Evolutionary conservation across 768 basidiomycete species (phyloP).

Genomic region (Phaffia australis): DNA sequence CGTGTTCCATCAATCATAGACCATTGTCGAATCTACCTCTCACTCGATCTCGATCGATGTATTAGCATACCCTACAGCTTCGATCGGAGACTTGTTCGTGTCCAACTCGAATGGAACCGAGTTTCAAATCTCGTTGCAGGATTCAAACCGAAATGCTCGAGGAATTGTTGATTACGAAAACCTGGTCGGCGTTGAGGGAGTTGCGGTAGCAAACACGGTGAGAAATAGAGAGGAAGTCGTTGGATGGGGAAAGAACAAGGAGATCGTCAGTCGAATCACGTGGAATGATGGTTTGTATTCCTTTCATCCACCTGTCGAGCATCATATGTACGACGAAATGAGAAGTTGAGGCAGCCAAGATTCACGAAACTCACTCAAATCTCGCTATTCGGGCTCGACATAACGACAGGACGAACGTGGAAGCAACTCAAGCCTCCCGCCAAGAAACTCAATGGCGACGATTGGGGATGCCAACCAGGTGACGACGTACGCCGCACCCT

Average conservation of each 20-base stretch:
- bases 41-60: conserved; percentile 94
- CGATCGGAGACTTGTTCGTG: conserved; percentile 83
- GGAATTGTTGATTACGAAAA: conserved; percentile 93
- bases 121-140: conserved; percentile 78
- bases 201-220: conserved; percentile 83
- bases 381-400: neutral
- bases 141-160: conserved; percentile 78
- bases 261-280: conserved; percentile 67
- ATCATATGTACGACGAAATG: neutral
- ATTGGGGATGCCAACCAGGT: conserved; percentile 52
- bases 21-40: conserved; percentile 83
- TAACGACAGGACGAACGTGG: conserved; percentile 58
- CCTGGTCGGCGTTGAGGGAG: conserved; percentile 68
- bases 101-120: conserved; percentile 93
- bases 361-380: neutral
- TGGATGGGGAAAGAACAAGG: conserved; percentile 55
- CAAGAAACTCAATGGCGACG: conserved; percentile 51
- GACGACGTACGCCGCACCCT: conserved; percentile 38
- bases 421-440: conserved; percentile 51
- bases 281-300: conserved; percentile 62
- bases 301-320: neutral
- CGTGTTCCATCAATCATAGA: conserved; percentile 53
- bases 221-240: conserved; percentile 75
- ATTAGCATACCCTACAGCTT: conserved; percentile 48
- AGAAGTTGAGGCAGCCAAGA: no score